Evolutionary conservation across 2,329 filamentous ascomycete species (phyloP), one percentile per base, ranked within the genome.

Genomic region (Colletotrichum falcatum): DNA sequence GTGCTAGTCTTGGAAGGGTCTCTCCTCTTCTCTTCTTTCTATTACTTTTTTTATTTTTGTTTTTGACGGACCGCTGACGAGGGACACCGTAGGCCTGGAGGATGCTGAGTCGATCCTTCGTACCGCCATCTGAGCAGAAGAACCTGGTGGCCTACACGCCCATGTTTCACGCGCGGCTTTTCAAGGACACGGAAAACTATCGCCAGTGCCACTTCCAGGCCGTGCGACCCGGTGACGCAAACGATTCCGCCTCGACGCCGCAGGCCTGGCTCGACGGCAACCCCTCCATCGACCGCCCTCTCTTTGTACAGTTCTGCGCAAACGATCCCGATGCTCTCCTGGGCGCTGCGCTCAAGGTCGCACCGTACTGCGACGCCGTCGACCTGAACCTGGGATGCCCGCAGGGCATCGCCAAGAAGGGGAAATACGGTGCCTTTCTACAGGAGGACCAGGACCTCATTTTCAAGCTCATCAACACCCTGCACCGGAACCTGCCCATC

Each of bases 221-320:
- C 1, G 86, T 85, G 6, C 80, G 74, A 61, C 72, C 81, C 49
- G 53, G 73, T 12, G 33, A 71, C 28, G 76, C 76, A 35, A 72
- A 75, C 12, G 63, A 76, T 37, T 39, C 66, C 28, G 46, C 65
- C 46, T 53, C 65, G 33, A 42, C 65, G 8, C 58, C 72, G 30
- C 78, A 83, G 14, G 80, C 82, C 7, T 93, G 90, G 80, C 90
- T 98, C 33, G 96, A 99, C 81, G 96, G 96, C 53, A 95, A 98
- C 80, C 92, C 94, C 0, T 78, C 86, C 18, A 85, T 94, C 70
- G 96, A 99, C 81, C 89, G 96, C 7, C 96, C 96, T 0, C 89
- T 98, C 12, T 94, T 98, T 76, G 95, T 98, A 3, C 96, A 99
- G 78, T 99, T 99, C 81, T 99, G 96, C 85, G 93, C 94, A 72